A percentile compares a stretch with the other conserved stretches of the same genome.
Evolutionary conservation across 371 early-diverging fungal genomes (phyloP).

Genomic region (Conidiobolus incongruus): DNA sequence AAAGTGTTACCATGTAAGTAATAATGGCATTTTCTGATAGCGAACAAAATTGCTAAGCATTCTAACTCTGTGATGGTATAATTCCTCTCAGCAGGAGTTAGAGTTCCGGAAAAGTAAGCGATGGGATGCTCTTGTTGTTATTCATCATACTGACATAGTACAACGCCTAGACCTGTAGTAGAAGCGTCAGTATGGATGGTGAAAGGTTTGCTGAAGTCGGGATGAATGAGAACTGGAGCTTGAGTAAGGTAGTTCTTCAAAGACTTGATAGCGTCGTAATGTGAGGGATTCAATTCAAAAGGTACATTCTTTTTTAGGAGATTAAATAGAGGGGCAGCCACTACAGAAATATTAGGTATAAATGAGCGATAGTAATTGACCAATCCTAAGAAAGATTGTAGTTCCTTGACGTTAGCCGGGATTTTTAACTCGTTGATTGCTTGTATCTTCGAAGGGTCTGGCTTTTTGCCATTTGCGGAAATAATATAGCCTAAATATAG

Average conservation of each 20-base stretch:
- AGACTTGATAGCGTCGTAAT: conserved; percentile 1
- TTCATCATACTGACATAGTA: conserved; percentile 11
- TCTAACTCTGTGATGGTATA: conserved; percentile 10
- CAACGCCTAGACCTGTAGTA: conserved; percentile 11
- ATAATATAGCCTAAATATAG: conserved; percentile 15
- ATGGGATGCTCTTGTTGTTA: conserved; percentile 2
- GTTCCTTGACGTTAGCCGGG: conserved; percentile 7
- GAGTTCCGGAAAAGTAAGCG: conserved; percentile 6
- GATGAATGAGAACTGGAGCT: conserved; percentile 6
- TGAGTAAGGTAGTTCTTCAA: conserved; percentile 2
- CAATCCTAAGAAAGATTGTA: conserved; percentile 11
- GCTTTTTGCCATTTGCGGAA: conserved; percentile 6
- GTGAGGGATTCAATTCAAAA: conserved; percentile 4
- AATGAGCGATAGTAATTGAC: conserved; percentile 13
- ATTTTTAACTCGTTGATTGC: conserved; percentile 5
- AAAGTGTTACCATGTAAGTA: conserved; percentile 6
- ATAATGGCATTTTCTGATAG: conserved; percentile 6
- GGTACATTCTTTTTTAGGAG: conserved; percentile 21
- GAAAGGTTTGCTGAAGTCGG: conserved; percentile 8
- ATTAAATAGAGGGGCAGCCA: conserved; percentile 6
- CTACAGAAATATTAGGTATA: conserved; percentile 8
- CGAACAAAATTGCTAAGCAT: conserved; percentile 5
- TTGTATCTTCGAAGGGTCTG: conserved; percentile 8
- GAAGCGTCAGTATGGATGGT: conserved; percentile 14
- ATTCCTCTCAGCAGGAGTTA: conserved; percentile 7